A percentile compares a stretch with the other conserved stretches of the same genome.
Evolutionary conservation across 495 filamentous ascomycete species (phyloP).

Genomic region (Rhizodiscina lignyota): DNA sequence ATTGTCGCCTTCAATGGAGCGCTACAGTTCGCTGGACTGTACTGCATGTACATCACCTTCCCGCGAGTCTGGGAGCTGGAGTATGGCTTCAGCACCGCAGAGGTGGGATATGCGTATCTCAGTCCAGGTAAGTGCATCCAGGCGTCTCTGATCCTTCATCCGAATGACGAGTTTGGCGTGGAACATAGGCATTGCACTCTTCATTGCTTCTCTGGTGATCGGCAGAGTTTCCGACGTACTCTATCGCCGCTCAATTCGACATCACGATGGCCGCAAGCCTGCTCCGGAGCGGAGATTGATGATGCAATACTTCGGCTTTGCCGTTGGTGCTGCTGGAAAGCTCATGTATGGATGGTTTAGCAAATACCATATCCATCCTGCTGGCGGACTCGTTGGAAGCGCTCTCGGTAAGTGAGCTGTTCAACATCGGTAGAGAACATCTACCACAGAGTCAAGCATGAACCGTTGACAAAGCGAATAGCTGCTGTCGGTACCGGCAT

Average conservation of each 20-base stretch:
- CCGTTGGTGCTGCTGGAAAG: constrained; percentile 11
- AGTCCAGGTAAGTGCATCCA: constrained; percentile 9
- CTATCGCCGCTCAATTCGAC: constrained; percentile 4
- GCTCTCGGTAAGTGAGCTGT: constrained; percentile 8
- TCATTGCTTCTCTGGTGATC: constrained; percentile 15
- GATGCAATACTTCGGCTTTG: constrained; percentile 15
- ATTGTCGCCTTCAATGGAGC: constrained; percentile 19
- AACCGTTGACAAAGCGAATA: no score
- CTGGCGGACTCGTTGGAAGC: constrained; percentile 9
- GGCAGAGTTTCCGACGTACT: constrained; percentile 16
- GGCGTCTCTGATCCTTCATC: neutral
- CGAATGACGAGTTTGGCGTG: constrained; percentile 1
- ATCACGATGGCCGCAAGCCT: constrained; percentile 2
- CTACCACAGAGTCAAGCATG: no score
- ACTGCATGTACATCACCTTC: constrained; percentile 14
- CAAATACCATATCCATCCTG: constrained; percentile 7
- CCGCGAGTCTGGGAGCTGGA: constrained; percentile 11
- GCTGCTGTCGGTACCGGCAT: no score
- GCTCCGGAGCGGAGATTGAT: constrained; percentile 14
- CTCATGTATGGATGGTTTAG: constrained; percentile 22
- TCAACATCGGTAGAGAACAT: no score
- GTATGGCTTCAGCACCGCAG: constrained; percentile 15
- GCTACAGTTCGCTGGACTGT: constrained; percentile 15
- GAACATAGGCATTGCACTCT: constrained; percentile 4
- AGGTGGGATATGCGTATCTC: constrained; percentile 17